Base-by-base conservation (phyloP, 1,284 basidiomycete species). In the Heterobasidion irregulare region DNA sequence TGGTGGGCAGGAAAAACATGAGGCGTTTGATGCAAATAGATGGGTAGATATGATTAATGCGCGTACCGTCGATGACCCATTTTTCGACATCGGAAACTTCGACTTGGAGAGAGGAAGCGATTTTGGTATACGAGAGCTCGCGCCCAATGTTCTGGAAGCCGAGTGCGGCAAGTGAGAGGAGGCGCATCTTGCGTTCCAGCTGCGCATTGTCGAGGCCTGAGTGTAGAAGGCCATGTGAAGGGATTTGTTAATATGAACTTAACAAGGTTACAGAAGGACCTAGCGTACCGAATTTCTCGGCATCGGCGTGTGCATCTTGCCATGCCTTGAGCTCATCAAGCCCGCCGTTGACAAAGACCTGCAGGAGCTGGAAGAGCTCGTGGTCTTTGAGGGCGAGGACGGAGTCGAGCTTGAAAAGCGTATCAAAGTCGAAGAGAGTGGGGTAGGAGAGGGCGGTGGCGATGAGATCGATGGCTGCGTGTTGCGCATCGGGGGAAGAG, bases 31-130 rank as follows among this genome's bases (percentile, higher is more conserved):
- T 15, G 13, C 12, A 32, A n/a, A 16, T 46, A 16, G 16, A 19
- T 15, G 41, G 38, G 32, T 26, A 41, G 12, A 50, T 41, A 33
- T 9, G 51, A 55, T 32, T 26, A 16, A 18, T 52, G 35, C 16
- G 66, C 76, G 56, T 66, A 94, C 93, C 89, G 70, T 96, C 93
- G 63, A 96, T 96, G 52, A 89, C 86, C 92, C 92, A 96, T 64
- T 82, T 84, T 69, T 97, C 94, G 33, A 97, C 92, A 57, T 92
- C 78, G 34, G 77, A 73, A 26, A 72, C 64, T 43, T 85, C 79
- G 10, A 95, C 79, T 58, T 86, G 79, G 47, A 96, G 72, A 8
- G 82, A 77, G 12, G 81, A 72, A 1, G 89, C 85, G 53, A 96
- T 82, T 62, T 82, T 80, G 16, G 81, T 67, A 70, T 97, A 97